Percentiles rank a stretch among this genome's conserved stretches.
Evolutionary conservation across 768 basidiomycete species (phyloP).

Genomic region (Pisolithus sp.): DNA sequence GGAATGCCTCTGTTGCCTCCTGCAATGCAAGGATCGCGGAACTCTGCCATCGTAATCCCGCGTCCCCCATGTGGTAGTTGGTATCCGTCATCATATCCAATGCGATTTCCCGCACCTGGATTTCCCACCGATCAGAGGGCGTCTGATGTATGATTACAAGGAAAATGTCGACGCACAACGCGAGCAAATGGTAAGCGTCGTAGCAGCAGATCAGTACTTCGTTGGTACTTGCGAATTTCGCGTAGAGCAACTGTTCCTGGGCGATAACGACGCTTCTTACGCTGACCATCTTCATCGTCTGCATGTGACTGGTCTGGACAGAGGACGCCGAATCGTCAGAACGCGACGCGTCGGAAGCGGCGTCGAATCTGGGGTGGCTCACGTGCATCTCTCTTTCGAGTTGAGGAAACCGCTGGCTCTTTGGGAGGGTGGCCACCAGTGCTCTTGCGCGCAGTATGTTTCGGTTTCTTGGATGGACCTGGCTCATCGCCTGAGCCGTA

Average conservation of each 20-base stretch:
- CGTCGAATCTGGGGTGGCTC: conserved; percentile 8
- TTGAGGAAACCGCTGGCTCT: conserved; percentile 19
- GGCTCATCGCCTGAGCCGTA: conserved; percentile 24
- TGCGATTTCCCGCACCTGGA: conserved; percentile 94
- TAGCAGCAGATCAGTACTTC: conserved; percentile 83
- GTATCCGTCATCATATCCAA: conserved; percentile 81
- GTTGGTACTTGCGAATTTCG: conserved; percentile 93
- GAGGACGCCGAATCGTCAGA: conserved; percentile 3
- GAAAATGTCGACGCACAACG: conserved; percentile 50
- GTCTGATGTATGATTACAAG: neutral
- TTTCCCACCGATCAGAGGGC: conserved; percentile 2
- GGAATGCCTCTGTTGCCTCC: conserved; percentile 91
- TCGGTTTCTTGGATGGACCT: conserved; percentile 39
- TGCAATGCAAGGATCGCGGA: conserved; percentile 91
- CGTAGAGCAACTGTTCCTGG: conserved; percentile 87
- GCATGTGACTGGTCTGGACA: conserved; percentile 17
- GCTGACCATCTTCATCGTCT: conserved; percentile 20
- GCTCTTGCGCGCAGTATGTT: conserved; percentile 75
- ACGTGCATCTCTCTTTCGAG: conserved; percentile 22
- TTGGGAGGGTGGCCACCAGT: conserved; percentile 51
- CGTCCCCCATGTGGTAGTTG: conserved; percentile 47
- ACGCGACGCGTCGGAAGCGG: conserved; percentile 6
- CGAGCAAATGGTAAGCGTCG: conserved; percentile 89
- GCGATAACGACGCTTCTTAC: conserved; percentile 65
- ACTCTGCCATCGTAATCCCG: conserved; percentile 86